Base-by-base conservation (phyloP, 306 rosid genomes). In the Sesbania bispinosa region DNA sequence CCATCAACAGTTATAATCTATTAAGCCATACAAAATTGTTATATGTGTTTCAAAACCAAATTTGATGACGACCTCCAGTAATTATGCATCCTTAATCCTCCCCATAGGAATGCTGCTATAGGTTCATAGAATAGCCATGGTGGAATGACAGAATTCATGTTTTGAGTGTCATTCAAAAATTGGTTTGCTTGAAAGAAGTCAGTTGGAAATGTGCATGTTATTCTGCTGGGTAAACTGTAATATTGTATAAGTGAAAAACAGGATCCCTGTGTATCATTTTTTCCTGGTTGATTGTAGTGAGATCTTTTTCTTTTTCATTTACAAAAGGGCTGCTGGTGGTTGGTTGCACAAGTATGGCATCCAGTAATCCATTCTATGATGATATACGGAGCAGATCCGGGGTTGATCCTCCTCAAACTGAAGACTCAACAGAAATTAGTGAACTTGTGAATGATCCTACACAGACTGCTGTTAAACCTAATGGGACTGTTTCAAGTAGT, bases 331-430 rank as follows among this genome's bases (percentile, higher is more conserved):
- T 9, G 33, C 57, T 26, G 63, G 67, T 10, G 54, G 58, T 73
- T 76, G 16, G 38, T 45, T 57, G 35, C 45, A 51, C 65, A 57
- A 65, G 72, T 69, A 92, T 92, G 96, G 84, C 96, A 50, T 77
- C 87, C 35, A 82, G 82, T 61, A 89, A 78, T 82, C 83, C 94
- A 46, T 86, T 69, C 69, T 90, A 86, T 69, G 89, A 90, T 50
- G 96, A 90, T 35, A 74, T 82, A 73, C 82, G 86, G 80, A 86
- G 68, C 67, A 88, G 86, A 85, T 78, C 85, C 2, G 96, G 88
- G 65, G 93, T 92, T 60, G 96, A 92, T 77, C 91, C 96, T 80
- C 92, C 98, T 72, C 85, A 81, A 75, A 77, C 45, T 75, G 93
- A 92, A 48, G 93, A 92, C 64, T 71, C 69, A 30, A 67, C 71